A percentile compares a stretch with the other conserved stretches of the same genome.
These are phyloP conservation scores for Beauveria bassiana DNA, from an alignment of 2,329 filamentous ascomycete species.

Conservation along the genomic window DNA sequence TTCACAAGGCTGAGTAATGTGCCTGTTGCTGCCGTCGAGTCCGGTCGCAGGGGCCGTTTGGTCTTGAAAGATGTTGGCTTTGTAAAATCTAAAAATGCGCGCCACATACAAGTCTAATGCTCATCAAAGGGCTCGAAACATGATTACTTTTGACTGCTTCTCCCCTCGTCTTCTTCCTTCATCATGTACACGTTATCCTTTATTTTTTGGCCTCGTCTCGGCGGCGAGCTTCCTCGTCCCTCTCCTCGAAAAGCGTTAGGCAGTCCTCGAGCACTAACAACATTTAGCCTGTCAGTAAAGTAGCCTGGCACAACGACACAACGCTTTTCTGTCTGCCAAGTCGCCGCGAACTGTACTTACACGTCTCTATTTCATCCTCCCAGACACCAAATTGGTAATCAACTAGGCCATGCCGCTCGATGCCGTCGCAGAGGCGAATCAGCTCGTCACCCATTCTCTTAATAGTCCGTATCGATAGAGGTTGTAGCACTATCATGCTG, in stretches of 20 bases:
- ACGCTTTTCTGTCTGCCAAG: background rate
- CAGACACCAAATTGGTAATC: constrained; percentile 97
- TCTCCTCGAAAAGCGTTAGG: constrained; percentile 37
- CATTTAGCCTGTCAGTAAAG: background rate
- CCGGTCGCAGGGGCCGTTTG: background rate
- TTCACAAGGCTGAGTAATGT: too few species aligned
- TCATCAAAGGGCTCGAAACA: background rate
- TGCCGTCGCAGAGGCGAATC: constrained; percentile 71
- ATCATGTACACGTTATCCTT: constrained; percentile 6
- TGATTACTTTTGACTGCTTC: background rate
- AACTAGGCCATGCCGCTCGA: constrained; percentile 88
- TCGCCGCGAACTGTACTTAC: constrained; percentile 42
- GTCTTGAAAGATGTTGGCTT: background rate
- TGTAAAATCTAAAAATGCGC: background rate
- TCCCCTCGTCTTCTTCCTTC: background rate
- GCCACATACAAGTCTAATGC: background rate
- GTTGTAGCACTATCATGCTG: constrained; percentile 36
- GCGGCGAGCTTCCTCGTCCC: constrained; percentile 13
- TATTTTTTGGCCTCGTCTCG: background rate
- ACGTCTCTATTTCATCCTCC: constrained; percentile 81
- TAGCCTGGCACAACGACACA: background rate
- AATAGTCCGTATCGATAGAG: constrained; percentile 62
- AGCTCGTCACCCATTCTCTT: constrained; percentile 77
- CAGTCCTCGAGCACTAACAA: constrained; percentile 30
- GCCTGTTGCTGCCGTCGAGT: too few species aligned